Evolutionary conservation across 768 basidiomycete species (phyloP), one percentile per base, ranked within the genome.

Genomic region (Tylopilus rubrobrunneus): DNA sequence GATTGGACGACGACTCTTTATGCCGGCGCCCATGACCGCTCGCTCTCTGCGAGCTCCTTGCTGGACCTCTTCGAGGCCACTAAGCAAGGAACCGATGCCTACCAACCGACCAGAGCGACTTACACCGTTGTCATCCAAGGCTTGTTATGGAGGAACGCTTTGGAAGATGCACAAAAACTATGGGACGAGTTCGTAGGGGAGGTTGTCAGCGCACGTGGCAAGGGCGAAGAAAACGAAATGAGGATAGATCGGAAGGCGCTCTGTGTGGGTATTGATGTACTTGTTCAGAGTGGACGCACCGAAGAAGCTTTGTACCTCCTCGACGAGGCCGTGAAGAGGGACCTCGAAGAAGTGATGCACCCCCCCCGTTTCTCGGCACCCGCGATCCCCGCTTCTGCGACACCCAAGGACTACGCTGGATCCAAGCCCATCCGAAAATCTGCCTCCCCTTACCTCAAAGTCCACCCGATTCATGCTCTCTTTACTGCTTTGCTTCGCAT

Each of bases 111-210:
- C 3, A 67, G 75, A 12, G 76, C 71, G 0, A 76, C 83, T 0
- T 78, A 83, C 59, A 83, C 81, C 19, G 67, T 81, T 28, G 67
- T 83, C 53, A 73, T 87, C 39, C 76, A 76, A 29, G 84, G 79
- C 1, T 68, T 87, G 8, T 58, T 84, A 12, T 67, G 69, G 11
- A 78, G 79, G 45, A 58, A 69, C 27, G 73, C 75, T 14, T 68
- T 66, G 50, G 46, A 62, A 7, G 63, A 70, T 2, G 84, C 85
- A 0, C 61, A 74, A 36, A 58, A 58, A 2, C 67, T 75, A 25
- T 84, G 80, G 80, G 62, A 71, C 27, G 67, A 71, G 45, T 71
- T 83, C 10, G 39, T 65, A 15, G 19, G 31, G 1, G 53, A 60
- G 17, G 62, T 62, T 3, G 60, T 53, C 27, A 21, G 11, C 4